Base-by-base conservation (phyloP, 306 rosid genomes). In the Lupinus albus region DNA sequence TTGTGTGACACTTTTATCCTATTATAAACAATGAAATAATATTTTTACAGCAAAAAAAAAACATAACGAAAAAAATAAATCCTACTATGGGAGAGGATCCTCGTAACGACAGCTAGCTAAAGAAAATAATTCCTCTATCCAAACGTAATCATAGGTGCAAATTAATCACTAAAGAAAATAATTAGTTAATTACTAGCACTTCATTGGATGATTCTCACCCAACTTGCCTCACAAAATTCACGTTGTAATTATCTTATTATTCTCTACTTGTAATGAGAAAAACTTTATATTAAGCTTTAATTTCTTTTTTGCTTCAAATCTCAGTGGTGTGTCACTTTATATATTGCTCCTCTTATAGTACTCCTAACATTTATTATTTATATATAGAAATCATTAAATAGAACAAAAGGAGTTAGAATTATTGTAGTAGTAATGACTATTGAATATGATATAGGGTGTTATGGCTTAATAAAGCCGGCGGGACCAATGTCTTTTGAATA, bases 391-490 rank as follows among this genome's bases (percentile, higher is more conserved):
- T 25, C 30, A 25, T 25, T 25, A 25, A 25, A 25, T 25, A 25
- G 30, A 25, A 25, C 30, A 3, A 25, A 25, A 3, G 4, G 30
- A 25, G 30, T 25, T 25, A 25, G 4, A 25, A 25, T 1, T 25
- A 25, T 25, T 25, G 4, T 11, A 42, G 13, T 21, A n/a, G n/a
- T n/a, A n/a, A n/a, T n/a, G n/a, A n/a, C n/a, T n/a, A 10, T 28
- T 13, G 16, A 12, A 7, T 20, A 62, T n/a, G 39, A 41, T 20
- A 62, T 42, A 12, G 11, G 38, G 12, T 61, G 30, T 25, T 9
- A 45, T 9, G 28, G 47, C 59, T 58, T 58, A 7, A 25, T 17
- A 17, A 18, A 60, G 78, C 67, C 81, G 78, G 74, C 77, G 30
- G 28, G 73, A 71, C 72, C 68, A 12, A 15, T 44, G 50, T 44